Evolutionary conservation across 192 early-diverging fungal genomes (phyloP).

Genomic region (Anaeromyces robustus): DNA sequence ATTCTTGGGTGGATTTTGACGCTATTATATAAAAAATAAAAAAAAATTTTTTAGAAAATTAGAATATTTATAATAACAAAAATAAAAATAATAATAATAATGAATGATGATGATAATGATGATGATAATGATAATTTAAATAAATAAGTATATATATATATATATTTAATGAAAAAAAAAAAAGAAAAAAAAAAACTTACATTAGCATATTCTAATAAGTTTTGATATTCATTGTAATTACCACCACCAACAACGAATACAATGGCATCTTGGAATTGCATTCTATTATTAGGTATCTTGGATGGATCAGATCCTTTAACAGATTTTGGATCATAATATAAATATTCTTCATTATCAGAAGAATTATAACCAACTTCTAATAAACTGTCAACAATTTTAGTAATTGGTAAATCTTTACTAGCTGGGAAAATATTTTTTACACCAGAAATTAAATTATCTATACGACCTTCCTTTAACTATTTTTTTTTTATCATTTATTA

Average conservation of each 20-base stretch:
- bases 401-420: constrained; percentile 74
- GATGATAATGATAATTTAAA: too few relatives aligned
- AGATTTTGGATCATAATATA: constrained; percentile 78
- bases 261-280: constrained; percentile 73
- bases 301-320: constrained; percentile 4
- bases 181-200: constrained; percentile 14
- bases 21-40: background rate
- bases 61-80: too few relatives aligned
- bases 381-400: constrained; percentile 65
- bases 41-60: background rate
- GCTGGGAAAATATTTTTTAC: constrained; percentile 91
- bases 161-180: background rate
- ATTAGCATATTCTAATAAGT: constrained; percentile 76
- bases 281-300: background rate
- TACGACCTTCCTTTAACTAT: constrained; percentile 20
- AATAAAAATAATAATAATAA: too few relatives aligned
- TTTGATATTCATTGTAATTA: constrained; percentile 96
- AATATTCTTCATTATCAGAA: constrained; percentile 56
- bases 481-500: too few relatives aligned
- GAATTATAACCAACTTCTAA: constrained; percentile 47
- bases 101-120: too few relatives aligned
- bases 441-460: constrained; percentile 49
- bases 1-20: background rate
- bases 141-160: too few relatives aligned
- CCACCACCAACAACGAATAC: constrained; percentile 98